Base-by-base conservation (phyloP, 495 filamentous ascomycete genomes). In the Jackrogersella multiformis region DNA sequence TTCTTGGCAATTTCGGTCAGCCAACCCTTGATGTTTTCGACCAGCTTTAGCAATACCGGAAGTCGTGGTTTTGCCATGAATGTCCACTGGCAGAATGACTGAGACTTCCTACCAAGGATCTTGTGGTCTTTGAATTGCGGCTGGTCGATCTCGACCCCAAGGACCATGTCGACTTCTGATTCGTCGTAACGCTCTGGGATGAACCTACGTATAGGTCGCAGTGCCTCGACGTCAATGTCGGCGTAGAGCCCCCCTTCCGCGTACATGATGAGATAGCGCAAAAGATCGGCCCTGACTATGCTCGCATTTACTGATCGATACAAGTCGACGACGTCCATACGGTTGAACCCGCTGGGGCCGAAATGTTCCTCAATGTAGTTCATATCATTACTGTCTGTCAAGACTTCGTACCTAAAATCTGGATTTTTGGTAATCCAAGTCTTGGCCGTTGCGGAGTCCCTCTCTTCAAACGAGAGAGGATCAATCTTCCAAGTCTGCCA, bases 401-500 rank as follows among this genome's bases (percentile, higher is more conserved):
- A 57, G 30, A 89, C 83, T 74, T 90, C 88, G 74, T 90, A 89
- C 55, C 86, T 74, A 65, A 84, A 81, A 16, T 77, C 76, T 24
- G 85, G 87, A 70, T 90, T 90, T 66, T 81, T 83, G 13, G 65
- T 64, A 0, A 80, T 79, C 88, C 88, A 90, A 12, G 86, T 82
- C 54, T 78, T 80, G 15, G 86, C 87, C 0, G 74, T 70, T 20
- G 72, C 71, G 56, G 80, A 73, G 59, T 90, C 87, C 16, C 84
- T 78, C 56, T 81, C 78, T 58, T 86, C 85, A 61, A 89, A 87
- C 0, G 75, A 73, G 34, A 88, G 76, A 5, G 87, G 81, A 68
- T 84, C 80, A 28, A 86, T 81, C 71, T 89, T 88, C 88, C 88
- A 90, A 8, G 85, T 85, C 73, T 90, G 88, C 88, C 88, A 90